Evolutionary conservation across 352 stramenopile species (phyloP), one percentile per base, ranked within the genome.

Genomic region (Blastocystis sp.): DNA sequence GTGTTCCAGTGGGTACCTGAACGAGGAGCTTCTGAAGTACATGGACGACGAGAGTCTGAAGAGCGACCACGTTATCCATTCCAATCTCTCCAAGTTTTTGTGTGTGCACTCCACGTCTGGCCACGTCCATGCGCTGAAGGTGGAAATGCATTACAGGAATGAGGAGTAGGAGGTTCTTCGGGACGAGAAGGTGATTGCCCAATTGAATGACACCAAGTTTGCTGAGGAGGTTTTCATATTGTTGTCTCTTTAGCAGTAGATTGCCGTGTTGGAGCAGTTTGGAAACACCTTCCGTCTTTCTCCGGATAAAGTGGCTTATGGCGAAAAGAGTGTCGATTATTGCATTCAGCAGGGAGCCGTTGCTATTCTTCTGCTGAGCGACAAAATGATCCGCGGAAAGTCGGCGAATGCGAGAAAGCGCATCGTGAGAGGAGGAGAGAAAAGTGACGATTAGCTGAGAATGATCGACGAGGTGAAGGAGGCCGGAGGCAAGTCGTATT

Each of bases 171-270:
- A 81, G 28, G 57, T 81, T 3, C 48, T 81, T 24, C 19, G 38
- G 7, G 70, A 81, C 17, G 70, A 81, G 57, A 81, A 81, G 70
- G 70, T 81, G 48, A 81, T 63, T n/a, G 48, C 21, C 7, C 17
- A 65, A 14, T 24, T 81, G 45, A 81, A 81, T 52, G 70, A 81
- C 57, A 61, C 57, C 4, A 81, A 81, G 70, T 81, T 81, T 81
- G 70, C 70, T 6, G 70, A 81, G 21, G 70, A 81, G 40, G 54
- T 81, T 24, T 10, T 7, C 19, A 10, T 45, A 4, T 3, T n/a
- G 3, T n/a, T 45, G 4, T 45, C 34, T 19, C 42, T n/a, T n/a
- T 11, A 40, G 17, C 10, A 42, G 21, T 74, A 74, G 64, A 54
- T 74, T 74, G 54, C 48, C 6, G 70, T 81, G 38, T 34, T 81